Percentiles rank a stretch among this genome's conserved stretches.
phyloP scores from a whole-genome alignment of 2,329 filamentous ascomycete species.

The Mycocentrospora acerina region DNA sequence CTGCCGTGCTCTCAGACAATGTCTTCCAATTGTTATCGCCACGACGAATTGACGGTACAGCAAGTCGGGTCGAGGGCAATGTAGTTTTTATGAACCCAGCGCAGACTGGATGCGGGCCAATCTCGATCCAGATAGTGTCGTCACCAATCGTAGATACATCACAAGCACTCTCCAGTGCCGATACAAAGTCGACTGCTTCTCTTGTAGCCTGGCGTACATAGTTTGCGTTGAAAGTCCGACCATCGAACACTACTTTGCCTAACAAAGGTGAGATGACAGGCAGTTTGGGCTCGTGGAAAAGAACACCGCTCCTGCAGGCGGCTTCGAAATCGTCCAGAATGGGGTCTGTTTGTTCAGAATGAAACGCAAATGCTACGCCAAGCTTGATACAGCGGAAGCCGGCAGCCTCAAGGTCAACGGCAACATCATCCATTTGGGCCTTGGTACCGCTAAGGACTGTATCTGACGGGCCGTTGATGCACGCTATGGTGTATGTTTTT shows the following conservation, averaged over 20 bases:
- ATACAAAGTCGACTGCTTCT: conserved; percentile 39
- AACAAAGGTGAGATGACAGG: conserved; percentile 37
- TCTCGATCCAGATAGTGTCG: conserved; percentile 45
- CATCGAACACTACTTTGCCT: conserved; percentile 44
- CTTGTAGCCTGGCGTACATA: conserved; percentile 36
- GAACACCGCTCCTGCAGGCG: conserved; percentile 25
- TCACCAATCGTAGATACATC: conserved; percentile 30
- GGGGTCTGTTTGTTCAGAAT: conserved; percentile 38
- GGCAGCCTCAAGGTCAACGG: too few species aligned
- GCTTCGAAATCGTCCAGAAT: conserved; percentile 45
- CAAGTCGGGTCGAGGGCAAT: background rate
- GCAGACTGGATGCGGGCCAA: conserved; percentile 53
- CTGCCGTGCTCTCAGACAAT: background rate
- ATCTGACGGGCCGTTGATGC: conserved; percentile 28
- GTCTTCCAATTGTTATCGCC: conserved; percentile 21
- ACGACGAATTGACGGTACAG: conserved; percentile 6
- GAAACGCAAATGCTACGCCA: conserved; percentile 17
- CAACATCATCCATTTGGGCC: background rate
- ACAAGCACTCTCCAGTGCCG: conserved; percentile 44
- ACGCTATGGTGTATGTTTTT: conserved; percentile 17
- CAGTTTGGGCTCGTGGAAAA: conserved; percentile 4
- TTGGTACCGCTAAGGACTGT: conserved; percentile 25
- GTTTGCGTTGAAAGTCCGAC: conserved; percentile 38
- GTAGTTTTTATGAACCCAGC: conserved; percentile 39
- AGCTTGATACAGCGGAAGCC: too few species aligned